Evolutionary conservation across 352 stramenopile species (phyloP), one percentile per base, ranked within the genome.

Genomic region (Globisporangium middletonii): DNA sequence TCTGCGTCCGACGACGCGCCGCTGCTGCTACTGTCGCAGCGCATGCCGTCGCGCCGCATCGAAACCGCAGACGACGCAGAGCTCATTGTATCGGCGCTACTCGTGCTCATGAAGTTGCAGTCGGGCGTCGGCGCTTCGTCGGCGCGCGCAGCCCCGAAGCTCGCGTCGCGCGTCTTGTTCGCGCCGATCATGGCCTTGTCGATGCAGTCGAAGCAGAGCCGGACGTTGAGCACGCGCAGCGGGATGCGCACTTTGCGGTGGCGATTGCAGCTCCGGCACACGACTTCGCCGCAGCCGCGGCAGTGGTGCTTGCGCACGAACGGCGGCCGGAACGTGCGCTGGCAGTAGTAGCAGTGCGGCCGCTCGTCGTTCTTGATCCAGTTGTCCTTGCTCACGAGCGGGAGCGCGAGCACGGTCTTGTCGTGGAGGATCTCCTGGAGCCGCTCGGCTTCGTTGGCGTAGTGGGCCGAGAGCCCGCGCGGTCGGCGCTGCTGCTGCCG

Each of bases 141-240:
- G 1, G 63, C 57, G 8, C 67, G 48, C 2, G 45, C 53, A 0
- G 46, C 51, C 4, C 55, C 47, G 8, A 43, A 53, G 15, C 52
- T 51, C 19, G 65, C 69, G 27, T 45, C 30, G 5, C 18, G 7
- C 12, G 53, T 50, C 28, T 65, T 57, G 6, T 57, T 53, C 15
- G 72, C 35, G 38, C 30, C 67, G 43, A 77, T 74, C 64, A 72
- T 80, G 45, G 75, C 73, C 51, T 87, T 87, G 64, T 89, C 80
- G 50, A 94, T 79, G 57, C 83, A 94, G 55, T 89, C 77, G 9
- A 89, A 83, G 65, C 83, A 94, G 13, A 94, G 72, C 12, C 77
- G 76, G 13, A 79, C 75, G 11, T 63, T 73, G 23, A 77, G 59
- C 6, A 47, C 50, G 42, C 52, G 58, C 6, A 60, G 38, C 0